phyloP scores from a whole-genome alignment of 208 protist species.

The Acanthamoeba royreba region DNA sequence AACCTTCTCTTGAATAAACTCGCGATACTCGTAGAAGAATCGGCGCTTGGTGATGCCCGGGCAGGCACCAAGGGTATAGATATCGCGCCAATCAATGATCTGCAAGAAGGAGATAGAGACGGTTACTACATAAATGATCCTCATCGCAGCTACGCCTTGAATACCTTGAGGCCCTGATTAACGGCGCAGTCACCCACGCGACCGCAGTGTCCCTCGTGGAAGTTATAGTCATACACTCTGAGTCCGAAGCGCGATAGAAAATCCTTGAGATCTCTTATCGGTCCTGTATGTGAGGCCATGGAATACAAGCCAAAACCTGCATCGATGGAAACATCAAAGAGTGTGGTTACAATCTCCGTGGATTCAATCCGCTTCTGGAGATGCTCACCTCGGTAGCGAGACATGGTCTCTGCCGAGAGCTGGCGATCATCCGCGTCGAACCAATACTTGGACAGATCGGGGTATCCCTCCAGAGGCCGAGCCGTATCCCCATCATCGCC shows the following conservation, averaged over 20 bases:
- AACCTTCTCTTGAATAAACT: not conserved
- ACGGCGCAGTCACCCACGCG: not conserved
- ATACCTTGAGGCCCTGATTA: not conserved
- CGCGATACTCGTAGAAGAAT: constrained; percentile 7
- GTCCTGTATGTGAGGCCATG: not conserved
- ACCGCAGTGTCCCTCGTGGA: not conserved
- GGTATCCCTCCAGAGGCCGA: not conserved
- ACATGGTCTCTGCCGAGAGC: not conserved
- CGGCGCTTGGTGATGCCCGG: not conserved
- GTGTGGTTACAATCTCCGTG: not conserved
- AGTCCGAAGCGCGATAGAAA: not conserved
- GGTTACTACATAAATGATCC: too few species aligned
- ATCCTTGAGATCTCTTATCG: not conserved
- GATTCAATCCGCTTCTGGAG: not conserved
- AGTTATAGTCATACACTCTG: not conserved
- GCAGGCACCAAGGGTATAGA: not conserved
- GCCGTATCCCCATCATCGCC: too few species aligned
- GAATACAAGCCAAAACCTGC: not conserved
- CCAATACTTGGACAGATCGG: not conserved
- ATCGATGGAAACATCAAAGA: not conserved
- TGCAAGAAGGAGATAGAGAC: not conserved
- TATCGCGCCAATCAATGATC: not conserved
- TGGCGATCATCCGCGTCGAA: not conserved
- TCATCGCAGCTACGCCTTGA: too few species aligned
- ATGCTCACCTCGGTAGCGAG: not conserved